Conservation (phyloP, 805 yeast genomes). For the Soucietia sequanensis region DNA sequence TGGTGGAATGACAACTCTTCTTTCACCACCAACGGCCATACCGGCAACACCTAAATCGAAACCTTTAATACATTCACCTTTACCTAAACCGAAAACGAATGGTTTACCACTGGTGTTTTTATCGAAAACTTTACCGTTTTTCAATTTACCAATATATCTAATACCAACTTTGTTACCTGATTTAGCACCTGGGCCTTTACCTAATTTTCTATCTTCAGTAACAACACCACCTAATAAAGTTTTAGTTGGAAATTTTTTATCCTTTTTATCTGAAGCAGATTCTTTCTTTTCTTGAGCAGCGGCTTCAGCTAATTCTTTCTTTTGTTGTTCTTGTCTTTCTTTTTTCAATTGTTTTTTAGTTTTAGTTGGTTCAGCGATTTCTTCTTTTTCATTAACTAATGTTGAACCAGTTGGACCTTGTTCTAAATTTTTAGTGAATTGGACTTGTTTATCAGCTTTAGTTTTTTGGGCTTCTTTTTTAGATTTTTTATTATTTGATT, state of each 20-base stretch:
- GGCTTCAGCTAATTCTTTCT: constrained; percentile 16
- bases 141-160: constrained; percentile 96
- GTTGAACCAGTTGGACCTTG: constrained; percentile 81
- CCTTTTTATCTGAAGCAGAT: constrained; percentile 14
- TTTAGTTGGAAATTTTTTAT: constrained; percentile 65
- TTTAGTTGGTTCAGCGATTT: constrained; percentile 22
- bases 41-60: constrained; percentile 99
- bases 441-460: constrained; percentile 70
- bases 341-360: constrained; percentile 20
- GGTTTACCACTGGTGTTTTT: constrained; percentile 98
- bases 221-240: constrained; percentile 90
- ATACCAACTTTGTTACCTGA: constrained; percentile 89
- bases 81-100: constrained; percentile 84
- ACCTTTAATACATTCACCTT: constrained; percentile 98
- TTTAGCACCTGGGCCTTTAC: constrained; percentile 87
- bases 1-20: constrained; percentile 95
- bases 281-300: constrained; percentile 4
- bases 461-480: constrained; percentile 35
- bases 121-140: constrained; percentile 95
- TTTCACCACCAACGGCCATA: constrained; percentile 98
- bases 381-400: constrained; percentile 22
- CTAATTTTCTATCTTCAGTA: constrained; percentile 87
- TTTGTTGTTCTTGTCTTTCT: constrained; percentile 25
- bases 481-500: constrained; percentile 25
- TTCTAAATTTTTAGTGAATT: constrained; percentile 87